Conservation (phyloP, 2,329 filamentous ascomycete species). For the Neonectria faginata region DNA sequence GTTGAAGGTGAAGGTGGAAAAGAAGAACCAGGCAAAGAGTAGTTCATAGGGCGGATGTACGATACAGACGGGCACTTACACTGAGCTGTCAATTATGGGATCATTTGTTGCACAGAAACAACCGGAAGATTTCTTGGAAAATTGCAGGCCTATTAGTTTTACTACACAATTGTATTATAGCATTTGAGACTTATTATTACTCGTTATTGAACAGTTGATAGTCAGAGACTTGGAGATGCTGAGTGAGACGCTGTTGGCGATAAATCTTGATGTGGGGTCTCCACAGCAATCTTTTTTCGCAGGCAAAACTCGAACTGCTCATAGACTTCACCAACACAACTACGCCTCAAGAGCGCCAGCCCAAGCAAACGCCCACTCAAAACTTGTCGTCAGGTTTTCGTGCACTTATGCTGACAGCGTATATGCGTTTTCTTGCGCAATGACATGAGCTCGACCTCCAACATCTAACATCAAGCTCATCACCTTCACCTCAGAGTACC, state of each 20-base stretch:
- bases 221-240: background rate
- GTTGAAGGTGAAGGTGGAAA: conserved; percentile 44
- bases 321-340: background rate
- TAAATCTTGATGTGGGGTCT: background rate
- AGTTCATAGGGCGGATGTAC: conserved; percentile 17
- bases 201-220: background rate
- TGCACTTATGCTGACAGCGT: background rate
- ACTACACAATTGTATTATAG: background rate
- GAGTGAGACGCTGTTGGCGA: background rate
- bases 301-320: conserved; percentile 4
- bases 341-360: background rate
- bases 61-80: background rate
- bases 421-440: background rate
- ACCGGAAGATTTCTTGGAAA: background rate
- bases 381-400: background rate
- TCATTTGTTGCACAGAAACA: background rate
- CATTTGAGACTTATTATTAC: conserved; percentile 19
- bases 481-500: background rate
- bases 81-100: background rate
- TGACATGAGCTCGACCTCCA: too few species aligned
- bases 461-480: background rate
- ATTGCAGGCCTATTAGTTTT: background rate
- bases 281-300: conserved; percentile 16
- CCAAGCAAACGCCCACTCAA: background rate
- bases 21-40: conserved; percentile 33